Conservation (phyloP, 805 yeast genomes). For the Candida vartiovaarae region DNA sequence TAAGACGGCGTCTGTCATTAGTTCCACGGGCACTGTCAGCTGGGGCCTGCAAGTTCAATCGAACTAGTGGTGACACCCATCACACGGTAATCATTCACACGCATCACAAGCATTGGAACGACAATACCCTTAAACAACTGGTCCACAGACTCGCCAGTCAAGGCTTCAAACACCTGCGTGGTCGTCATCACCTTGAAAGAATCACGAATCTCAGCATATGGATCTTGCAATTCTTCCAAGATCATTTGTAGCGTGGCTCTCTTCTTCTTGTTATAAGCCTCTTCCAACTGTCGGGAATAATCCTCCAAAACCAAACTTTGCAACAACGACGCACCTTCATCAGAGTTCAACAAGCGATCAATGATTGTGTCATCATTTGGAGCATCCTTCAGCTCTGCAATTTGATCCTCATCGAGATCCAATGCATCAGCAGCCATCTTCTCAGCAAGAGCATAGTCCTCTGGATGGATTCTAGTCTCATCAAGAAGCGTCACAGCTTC, state of each 20-base stretch:
- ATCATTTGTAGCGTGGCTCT: constrained; percentile 77
- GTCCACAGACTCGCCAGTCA: constrained; percentile 79
- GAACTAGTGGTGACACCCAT: constrained; percentile 48
- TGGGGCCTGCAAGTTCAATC: constrained; percentile 49
- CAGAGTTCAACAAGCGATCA: constrained; percentile 52
- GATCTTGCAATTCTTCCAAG: constrained; percentile 78
- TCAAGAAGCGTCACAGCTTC: constrained; percentile 72
- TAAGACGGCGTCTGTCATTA: constrained; percentile 27
- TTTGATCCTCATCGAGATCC: constrained; percentile 91
- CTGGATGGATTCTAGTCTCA: constrained; percentile 95
- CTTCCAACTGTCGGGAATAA: constrained; percentile 83
- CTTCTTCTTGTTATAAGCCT: constrained; percentile 63
- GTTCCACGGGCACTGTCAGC: constrained; percentile 37
- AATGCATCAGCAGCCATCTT: constrained; percentile 98
- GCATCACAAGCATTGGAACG: constrained; percentile 66
- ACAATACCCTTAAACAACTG: constrained; percentile 62
- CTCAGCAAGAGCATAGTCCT: constrained; percentile 91
- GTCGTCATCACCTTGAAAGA: constrained; percentile 58
- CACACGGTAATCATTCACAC: constrained; percentile 44
- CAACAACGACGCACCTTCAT: constrained; percentile 61
- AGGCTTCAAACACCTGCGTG: constrained; percentile 74
- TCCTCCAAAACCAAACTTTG: constrained; percentile 86
- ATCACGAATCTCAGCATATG: constrained; percentile 80
- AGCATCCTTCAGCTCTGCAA: constrained; percentile 67
- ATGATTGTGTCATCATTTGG: constrained; percentile 65